Percentiles rank a stretch among this genome's conserved stretches.
These are phyloP conservation scores for Hymenoscyphus infarciens DNA, from an alignment of 2,329 filamentous ascomycete species.

Conservation along the genomic window DNA sequence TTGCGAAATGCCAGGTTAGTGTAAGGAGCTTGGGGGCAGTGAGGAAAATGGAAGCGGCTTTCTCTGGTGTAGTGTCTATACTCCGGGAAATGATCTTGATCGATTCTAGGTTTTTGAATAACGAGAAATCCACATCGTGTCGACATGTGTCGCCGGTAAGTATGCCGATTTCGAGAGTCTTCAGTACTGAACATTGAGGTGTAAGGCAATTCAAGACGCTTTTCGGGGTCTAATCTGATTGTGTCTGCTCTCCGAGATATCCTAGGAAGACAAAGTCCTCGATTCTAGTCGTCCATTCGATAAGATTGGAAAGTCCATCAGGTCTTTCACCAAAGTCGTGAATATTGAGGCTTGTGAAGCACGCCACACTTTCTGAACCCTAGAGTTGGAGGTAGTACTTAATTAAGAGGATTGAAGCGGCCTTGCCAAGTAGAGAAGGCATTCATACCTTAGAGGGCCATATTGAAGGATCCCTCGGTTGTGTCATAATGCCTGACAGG, in stretches of 20 bases:
- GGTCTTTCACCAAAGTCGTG: background rate
- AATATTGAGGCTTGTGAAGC: background rate
- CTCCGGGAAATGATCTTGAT: background rate
- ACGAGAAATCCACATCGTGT: background rate
- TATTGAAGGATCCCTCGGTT: slow-evolving; percentile 3
- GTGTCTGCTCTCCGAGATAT: background rate
- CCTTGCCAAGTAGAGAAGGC: background rate
- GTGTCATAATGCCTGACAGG: background rate
- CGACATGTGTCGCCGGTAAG: background rate
- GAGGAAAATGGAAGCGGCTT: background rate
- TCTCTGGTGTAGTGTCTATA: background rate
- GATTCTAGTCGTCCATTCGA: background rate
- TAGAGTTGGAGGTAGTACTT: background rate
- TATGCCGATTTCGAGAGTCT: background rate
- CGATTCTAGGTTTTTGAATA: background rate
- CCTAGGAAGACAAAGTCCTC: background rate
- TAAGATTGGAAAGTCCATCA: background rate
- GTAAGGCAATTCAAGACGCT: background rate
- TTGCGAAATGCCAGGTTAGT: background rate
- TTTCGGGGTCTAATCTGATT: background rate
- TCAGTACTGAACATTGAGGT: background rate
- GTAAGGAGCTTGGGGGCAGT: background rate
- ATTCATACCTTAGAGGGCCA: slow-evolving; percentile 5
- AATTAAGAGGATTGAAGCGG: background rate
- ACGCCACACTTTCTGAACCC: background rate